These are phyloP conservation scores for Aspergillus puulaauensis DNA, from an alignment of 2,329 filamentous ascomycete genomes.

Conservation along the genomic window DNA sequence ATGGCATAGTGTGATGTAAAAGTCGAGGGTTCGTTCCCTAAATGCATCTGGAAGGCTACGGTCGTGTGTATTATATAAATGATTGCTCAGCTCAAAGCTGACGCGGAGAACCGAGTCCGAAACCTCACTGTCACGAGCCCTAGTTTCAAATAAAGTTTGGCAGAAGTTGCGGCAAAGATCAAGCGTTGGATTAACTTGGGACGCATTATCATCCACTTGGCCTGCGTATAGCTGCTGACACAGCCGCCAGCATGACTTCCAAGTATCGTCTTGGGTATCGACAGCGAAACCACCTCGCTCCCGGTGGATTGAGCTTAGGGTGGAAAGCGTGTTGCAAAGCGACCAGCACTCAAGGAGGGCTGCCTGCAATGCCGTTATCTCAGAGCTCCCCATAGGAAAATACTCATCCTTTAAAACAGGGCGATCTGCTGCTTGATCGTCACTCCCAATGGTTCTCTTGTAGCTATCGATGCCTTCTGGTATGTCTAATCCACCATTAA, in stretches of 20 bases:
- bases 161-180: slow-evolving; percentile 91
- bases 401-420: slow-evolving; percentile 33
- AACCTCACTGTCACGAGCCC: slow-evolving; percentile 72
- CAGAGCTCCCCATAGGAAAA: slow-evolving; percentile 53
- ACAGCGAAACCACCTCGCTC: slow-evolving; percentile 69
- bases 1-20: slow-evolving; percentile 91
- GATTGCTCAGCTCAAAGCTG: slow-evolving; percentile 93
- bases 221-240: slow-evolving; percentile 87
- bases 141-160: slow-evolving; percentile 83
- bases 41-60: slow-evolving; percentile 81
- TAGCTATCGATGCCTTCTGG: slow-evolving; percentile 28
- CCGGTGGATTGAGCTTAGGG: slow-evolving; percentile 78
- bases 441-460: slow-evolving; percentile 13
- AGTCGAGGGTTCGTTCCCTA: slow-evolving; percentile 84
- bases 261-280: slow-evolving; percentile 80
- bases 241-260: slow-evolving; percentile 91
- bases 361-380: slow-evolving; percentile 65
- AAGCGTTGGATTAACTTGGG: slow-evolving; percentile 70
- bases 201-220: slow-evolving; percentile 67
- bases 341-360: slow-evolving; percentile 91
- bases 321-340: slow-evolving; percentile 85
- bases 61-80: slow-evolving; percentile 90
- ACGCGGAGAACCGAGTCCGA: slow-evolving; percentile 86
- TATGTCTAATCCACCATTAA: slow-evolving; percentile 27
- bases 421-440: slow-evolving; percentile 23